These are phyloP conservation scores for Echium plantagineum DNA, from an alignment of 257 asterid species.

Conservation along the genomic window DNA sequence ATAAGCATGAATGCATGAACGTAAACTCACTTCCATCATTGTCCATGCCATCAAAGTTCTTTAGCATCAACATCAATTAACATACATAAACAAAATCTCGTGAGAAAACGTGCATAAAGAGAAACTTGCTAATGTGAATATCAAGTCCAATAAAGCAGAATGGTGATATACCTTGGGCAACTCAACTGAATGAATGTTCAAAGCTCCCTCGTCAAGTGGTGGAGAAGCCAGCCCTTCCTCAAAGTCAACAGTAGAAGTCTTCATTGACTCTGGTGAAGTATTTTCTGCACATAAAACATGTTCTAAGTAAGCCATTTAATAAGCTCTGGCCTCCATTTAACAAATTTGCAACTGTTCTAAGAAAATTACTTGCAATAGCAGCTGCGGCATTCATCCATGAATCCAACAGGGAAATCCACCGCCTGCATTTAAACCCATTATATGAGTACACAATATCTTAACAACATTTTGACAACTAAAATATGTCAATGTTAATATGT, in stretches of 20 bases:
- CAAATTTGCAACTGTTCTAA: not conserved
- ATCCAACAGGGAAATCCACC: constrained; percentile 74
- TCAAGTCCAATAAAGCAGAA: not conserved
- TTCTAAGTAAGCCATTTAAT: not conserved
- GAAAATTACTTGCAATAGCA: constrained; percentile 17
- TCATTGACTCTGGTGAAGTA: constrained; percentile 38
- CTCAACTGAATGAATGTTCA: constrained; percentile 50
- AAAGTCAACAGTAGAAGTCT: constrained; percentile 44
- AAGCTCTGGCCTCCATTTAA: not conserved
- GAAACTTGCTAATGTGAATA: not conserved
- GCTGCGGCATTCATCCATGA: constrained; percentile 48
- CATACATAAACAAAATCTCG: constrained; percentile 8
- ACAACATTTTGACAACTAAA: not conserved
- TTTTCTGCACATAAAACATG: not conserved
- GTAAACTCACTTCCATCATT: constrained; percentile 93
- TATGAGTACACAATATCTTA: not conserved
- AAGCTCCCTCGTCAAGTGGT: constrained; percentile 83
- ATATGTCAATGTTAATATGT: no score
- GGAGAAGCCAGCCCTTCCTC: constrained; percentile 97
- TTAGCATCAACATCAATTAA: constrained; percentile 19
- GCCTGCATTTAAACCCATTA: constrained; percentile 31
- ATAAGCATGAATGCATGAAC: constrained; percentile 26
- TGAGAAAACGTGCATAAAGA: constrained; percentile 16
- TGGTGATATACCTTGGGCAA: constrained; percentile 45
- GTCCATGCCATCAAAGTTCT: constrained; percentile 97